Conservation (phyloP, 2,329 filamentous ascomycete genomes). For the Fusarium sp. region DNA sequence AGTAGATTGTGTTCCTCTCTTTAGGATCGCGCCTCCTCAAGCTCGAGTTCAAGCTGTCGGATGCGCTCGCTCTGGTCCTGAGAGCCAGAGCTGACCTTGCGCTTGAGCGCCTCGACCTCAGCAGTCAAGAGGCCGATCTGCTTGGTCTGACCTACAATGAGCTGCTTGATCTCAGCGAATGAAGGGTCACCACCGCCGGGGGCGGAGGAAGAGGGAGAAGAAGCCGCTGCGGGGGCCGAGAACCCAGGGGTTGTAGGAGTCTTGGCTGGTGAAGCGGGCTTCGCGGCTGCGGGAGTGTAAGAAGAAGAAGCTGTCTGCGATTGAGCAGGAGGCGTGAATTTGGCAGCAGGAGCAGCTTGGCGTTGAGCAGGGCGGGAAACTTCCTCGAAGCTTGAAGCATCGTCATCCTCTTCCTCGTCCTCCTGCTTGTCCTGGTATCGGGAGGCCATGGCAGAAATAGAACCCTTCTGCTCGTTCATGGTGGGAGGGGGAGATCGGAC, state of each 20-base stretch:
- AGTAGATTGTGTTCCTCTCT: slow-evolving; percentile 4
- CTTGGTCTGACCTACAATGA: slow-evolving; percentile 81
- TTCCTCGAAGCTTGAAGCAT: slow-evolving; percentile 88
- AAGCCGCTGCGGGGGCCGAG: slow-evolving; percentile 48
- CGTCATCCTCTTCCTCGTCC: slow-evolving; percentile 72
- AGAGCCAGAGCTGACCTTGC: slow-evolving; percentile 69
- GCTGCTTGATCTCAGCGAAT: slow-evolving; percentile 79
- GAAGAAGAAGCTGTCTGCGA: slow-evolving; percentile 41
- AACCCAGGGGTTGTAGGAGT: slow-evolving; percentile 45
- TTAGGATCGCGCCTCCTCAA: slow-evolving; percentile 72
- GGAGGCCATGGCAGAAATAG: slow-evolving; percentile 85
- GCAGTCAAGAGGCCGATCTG: slow-evolving; percentile 76
- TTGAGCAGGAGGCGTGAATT: slow-evolving; percentile 54
- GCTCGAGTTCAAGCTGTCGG: slow-evolving; percentile 74
- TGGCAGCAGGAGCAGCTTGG: slow-evolving; percentile 56
- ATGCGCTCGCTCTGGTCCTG: slow-evolving; percentile 76
- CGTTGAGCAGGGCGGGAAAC: slow-evolving; percentile 80
- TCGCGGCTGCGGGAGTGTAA: slow-evolving; percentile 43
- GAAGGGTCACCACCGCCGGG: slow-evolving; percentile 68
- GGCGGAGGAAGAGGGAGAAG: slow-evolving; percentile 46
- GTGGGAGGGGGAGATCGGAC: slow-evolving; percentile 68
- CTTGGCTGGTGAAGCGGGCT: slow-evolving; percentile 52
- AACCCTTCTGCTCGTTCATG: slow-evolving; percentile 86
- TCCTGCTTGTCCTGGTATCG: slow-evolving; percentile 83
- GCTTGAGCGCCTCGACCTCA: slow-evolving; percentile 86